Evolutionary conservation across 306 rosid species (phyloP), one percentile per base, ranked within the genome.

Genomic region (Abrus pulchellus): DNA sequence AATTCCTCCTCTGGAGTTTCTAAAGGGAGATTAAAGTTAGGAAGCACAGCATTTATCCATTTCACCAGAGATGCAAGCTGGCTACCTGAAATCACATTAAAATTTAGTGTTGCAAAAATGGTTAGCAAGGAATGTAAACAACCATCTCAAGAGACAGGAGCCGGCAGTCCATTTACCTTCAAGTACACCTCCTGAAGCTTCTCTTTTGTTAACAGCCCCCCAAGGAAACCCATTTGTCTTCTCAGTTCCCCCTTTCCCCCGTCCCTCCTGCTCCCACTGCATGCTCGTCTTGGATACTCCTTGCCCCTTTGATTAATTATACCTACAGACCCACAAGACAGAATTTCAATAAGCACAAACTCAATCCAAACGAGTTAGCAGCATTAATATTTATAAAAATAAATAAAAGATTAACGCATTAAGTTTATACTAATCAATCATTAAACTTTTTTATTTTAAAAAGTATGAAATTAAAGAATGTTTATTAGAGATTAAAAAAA

Each of bases 1-100:
- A 95, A 67, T 59, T 95, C 97, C 82, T 91, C 96, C 84, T 80
- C 91, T 6, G 99, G 88, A 83, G 91, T 89, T 70, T 89, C 97
- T 80, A 69, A 64, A 29, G 97, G 92, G 75, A 95, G 77, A 83
- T 87, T 88, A 60, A 90, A 57, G 78, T 89, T 82, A 49, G 99
- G 99, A 81, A 95, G 88, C 84, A 89, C 83, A 29, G 55, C 79
- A 88, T 93, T 88, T 72, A 96, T 85, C 98, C 99, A 93, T 75
- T 88, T 89, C 88, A 95, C 86, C 78, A 95, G 67, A 59, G 92
- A 79, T 38, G 70, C 72, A 60, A 78, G 85, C 78, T 50, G 89
- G 85, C 68, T 60, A 59, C 89, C 99, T 94, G 85, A 68, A 85
- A 81, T 65, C 72, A 82, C 75, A 68, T 33, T 7, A 54, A 81